Evolutionary conservation across 345 rosid species (phyloP).

Genomic region (Citrus glauca): DNA sequence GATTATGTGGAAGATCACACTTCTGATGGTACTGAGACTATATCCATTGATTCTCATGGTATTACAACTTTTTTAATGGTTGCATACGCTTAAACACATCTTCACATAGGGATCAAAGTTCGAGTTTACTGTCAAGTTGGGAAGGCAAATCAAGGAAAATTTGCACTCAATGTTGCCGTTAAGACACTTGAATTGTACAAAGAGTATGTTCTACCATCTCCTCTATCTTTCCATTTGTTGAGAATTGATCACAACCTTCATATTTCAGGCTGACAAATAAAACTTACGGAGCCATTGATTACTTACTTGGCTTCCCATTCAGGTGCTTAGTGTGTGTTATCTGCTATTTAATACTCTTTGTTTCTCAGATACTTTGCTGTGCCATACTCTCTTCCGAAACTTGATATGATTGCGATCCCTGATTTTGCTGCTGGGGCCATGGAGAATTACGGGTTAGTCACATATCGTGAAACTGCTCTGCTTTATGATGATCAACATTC

Average conservation of each 20-base stretch:
- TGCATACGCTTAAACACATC: slow-evolving; percentile 6
- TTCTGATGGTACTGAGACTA: slow-evolving; percentile 58
- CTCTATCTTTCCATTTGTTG: not conserved
- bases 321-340: not conserved
- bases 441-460: slow-evolving; percentile 98
- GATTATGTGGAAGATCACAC: slow-evolving; percentile 87
- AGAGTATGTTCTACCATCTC: slow-evolving; percentile 49
- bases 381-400: slow-evolving; percentile 84
- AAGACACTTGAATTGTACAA: slow-evolving; percentile 79
- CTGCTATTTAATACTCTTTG: not conserved
- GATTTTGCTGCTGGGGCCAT: slow-evolving; percentile 98
- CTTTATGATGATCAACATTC: slow-evolving; percentile 92
- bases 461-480: slow-evolving; percentile 89
- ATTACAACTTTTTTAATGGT: not conserved
- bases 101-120: slow-evolving; percentile 66
- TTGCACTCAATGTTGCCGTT: slow-evolving; percentile 92
- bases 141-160: slow-evolving; percentile 78
- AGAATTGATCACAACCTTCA: not conserved
- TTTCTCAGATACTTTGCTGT: slow-evolving; percentile 75
- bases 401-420: slow-evolving; percentile 98
- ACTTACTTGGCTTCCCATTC: not conserved
- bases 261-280: slow-evolving; percentile 1
- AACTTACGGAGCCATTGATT: not conserved
- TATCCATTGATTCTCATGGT: not conserved
- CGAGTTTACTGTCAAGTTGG: slow-evolving; percentile 93